Percentiles rank a stretch among this genome's conserved stretches.
Evolutionary conservation across 1,284 basidiomycete species (phyloP).

Genomic region (Austropuccinia psidii): DNA sequence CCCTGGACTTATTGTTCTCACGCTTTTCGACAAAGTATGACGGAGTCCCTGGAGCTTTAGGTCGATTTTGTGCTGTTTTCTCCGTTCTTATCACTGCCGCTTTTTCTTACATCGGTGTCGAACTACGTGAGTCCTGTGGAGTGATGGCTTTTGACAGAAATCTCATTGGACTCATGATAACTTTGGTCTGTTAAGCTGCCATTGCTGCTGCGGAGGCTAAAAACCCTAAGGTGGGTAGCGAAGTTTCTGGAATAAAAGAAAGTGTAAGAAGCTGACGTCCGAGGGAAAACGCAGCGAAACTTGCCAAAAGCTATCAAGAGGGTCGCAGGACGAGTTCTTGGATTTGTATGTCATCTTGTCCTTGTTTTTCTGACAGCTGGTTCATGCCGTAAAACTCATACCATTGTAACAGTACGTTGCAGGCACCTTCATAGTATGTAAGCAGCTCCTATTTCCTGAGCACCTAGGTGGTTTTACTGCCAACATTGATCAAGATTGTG

Average conservation of each 20-base stretch:
- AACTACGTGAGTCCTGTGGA: slow-evolving; percentile 25
- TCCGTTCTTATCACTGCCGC: slow-evolving; percentile 35
- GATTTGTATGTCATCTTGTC: background rate
- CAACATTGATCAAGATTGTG: background rate
- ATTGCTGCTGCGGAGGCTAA: slow-evolving; percentile 36
- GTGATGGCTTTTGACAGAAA: background rate
- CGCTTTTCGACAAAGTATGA: slow-evolving; percentile 25
- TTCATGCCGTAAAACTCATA: background rate
- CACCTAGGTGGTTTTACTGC: background rate
- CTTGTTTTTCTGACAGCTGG: background rate
- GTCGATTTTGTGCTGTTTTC: slow-evolving; percentile 27
- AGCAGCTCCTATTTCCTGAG: background rate
- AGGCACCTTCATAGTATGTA: slow-evolving; percentile 28
- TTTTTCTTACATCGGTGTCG: slow-evolving; percentile 32
- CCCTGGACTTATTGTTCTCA: too few species aligned
- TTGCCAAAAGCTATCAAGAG: slow-evolving; percentile 36
- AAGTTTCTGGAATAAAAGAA: background rate
- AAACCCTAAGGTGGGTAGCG: slow-evolving; percentile 31
- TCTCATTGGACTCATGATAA: background rate
- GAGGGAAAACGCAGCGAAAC: slow-evolving; percentile 6
- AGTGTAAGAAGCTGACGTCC: background rate
- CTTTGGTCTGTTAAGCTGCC: background rate
- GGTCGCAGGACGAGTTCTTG: slow-evolving; percentile 32
- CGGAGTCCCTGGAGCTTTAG: slow-evolving; percentile 15
- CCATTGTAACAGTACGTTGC: slow-evolving; percentile 11